These are phyloP conservation scores for Pneumocystis wakefieldiae DNA, from an alignment of 1,139 yeast species.

Conservation along the genomic window DNA sequence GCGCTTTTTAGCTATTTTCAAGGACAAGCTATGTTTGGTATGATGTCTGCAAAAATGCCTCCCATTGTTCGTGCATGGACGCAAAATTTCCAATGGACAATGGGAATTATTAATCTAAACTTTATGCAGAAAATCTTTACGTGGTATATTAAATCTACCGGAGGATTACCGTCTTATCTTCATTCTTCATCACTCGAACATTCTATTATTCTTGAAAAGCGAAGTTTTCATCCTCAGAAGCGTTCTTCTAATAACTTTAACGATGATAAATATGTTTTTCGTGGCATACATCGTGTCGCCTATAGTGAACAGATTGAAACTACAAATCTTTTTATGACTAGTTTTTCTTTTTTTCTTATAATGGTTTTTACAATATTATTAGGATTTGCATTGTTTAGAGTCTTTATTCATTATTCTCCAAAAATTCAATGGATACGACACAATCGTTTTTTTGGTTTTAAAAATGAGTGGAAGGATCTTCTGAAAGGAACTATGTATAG, in stretches of 20 bases:
- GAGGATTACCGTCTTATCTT: conserved; percentile 60
- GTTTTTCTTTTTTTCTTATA: conserved; percentile 67
- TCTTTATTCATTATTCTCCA: conserved; percentile 48
- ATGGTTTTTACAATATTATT: conserved; percentile 53
- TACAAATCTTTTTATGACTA: conserved; percentile 73
- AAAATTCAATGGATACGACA: conserved; percentile 42
- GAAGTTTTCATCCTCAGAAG: not conserved
- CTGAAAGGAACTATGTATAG: conserved; percentile 83
- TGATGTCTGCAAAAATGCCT: conserved; percentile 94
- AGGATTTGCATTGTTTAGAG: conserved; percentile 48
- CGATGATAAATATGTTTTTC: conserved; percentile 81
- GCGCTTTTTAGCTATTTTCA: conserved; percentile 89
- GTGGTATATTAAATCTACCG: conserved; percentile 96
- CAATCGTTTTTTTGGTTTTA: conserved; percentile 46
- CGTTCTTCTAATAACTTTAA: conserved; percentile 37
- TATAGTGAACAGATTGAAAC: conserved; percentile 72
- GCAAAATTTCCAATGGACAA: conserved; percentile 90
- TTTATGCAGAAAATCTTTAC: conserved; percentile 76
- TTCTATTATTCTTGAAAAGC: conserved; percentile 9
- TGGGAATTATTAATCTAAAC: conserved; percentile 69
- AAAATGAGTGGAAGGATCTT: conserved; percentile 65
- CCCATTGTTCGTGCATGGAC: conserved; percentile 99
- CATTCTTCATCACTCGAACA: conserved; percentile 17
- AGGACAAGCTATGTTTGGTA: conserved; percentile 76
- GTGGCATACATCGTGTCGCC: conserved; percentile 89